A percentile compares a stretch with the other conserved stretches of the same genome.
Evolutionary conservation across 129 eudicot genomes (phyloP).

Genomic region (Dittrichia graveolens): DNA sequence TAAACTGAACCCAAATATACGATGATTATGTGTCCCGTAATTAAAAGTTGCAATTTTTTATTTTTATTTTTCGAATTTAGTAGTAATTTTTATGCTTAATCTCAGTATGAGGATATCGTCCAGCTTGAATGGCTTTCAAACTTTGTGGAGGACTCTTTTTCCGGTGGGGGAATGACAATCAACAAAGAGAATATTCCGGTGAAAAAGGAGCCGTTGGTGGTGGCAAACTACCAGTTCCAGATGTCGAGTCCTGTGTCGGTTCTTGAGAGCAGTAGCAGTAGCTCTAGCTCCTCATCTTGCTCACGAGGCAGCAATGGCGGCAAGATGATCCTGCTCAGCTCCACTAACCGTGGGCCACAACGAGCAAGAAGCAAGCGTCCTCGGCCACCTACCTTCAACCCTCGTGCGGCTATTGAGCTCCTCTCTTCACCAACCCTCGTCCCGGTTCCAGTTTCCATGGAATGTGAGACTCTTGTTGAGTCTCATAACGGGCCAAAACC

Average conservation of each 20-base stretch:
- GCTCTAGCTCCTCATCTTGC: slow-evolving; percentile 64
- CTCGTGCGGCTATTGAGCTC: slow-evolving; percentile 62
- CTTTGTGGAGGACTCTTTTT: slow-evolving; percentile 85
- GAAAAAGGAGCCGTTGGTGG: slow-evolving; percentile 33
- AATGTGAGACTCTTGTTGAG: slow-evolving; percentile 48
- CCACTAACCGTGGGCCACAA: slow-evolving; percentile 58
- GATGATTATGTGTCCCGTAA: no score
- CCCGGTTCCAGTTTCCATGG: slow-evolving; percentile 40
- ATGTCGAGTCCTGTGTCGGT: slow-evolving; percentile 88
- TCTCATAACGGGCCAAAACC: slow-evolving; percentile 34
- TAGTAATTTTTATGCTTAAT: not conserved
- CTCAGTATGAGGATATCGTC: slow-evolving; percentile 78
- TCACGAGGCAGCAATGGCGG: slow-evolving; percentile 39
- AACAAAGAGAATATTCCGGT: slow-evolving; percentile 38
- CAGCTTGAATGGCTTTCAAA: slow-evolving; percentile 95
- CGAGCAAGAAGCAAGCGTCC: slow-evolving; percentile 93
- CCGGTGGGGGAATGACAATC: slow-evolving; percentile 71
- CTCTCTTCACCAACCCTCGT: slow-evolving; percentile 38
- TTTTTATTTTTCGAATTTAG: not conserved
- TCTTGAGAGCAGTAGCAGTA: slow-evolving; percentile 83
- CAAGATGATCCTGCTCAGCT: slow-evolving; percentile 53
- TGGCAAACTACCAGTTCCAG: slow-evolving; percentile 56
- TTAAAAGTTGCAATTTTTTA: not conserved
- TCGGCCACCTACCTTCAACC: slow-evolving; percentile 63
- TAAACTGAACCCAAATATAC: no score